These are phyloP conservation scores for Suhomyces faveliae DNA, from an alignment of 805 yeast species.

Conservation along the genomic window DNA sequence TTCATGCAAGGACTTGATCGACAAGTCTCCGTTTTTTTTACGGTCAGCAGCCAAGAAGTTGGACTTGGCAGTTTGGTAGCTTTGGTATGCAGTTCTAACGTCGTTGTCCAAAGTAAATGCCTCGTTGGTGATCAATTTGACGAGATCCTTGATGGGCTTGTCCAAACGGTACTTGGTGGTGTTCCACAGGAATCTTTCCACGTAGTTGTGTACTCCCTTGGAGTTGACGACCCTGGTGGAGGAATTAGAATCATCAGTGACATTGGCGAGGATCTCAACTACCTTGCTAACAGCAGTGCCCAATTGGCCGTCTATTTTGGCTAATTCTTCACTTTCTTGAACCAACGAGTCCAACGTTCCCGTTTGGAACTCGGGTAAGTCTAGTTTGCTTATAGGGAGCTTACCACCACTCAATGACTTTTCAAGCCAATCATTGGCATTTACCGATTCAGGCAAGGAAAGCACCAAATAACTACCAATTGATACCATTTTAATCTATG, in stretches of 20 bases:
- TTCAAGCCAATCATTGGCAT: slow-evolving; percentile 55
- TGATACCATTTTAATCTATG: slow-evolving; percentile 3
- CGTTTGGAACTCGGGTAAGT: slow-evolving; percentile 83
- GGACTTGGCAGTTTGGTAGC: slow-evolving; percentile 79
- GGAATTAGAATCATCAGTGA: slow-evolving; percentile 25
- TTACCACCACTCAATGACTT: slow-evolving; percentile 55
- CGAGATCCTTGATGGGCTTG: slow-evolving; percentile 74
- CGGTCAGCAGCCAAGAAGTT: slow-evolving; percentile 86
- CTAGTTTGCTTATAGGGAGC: slow-evolving; percentile 54
- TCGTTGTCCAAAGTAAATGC: slow-evolving; percentile 83
- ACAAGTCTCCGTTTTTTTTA: slow-evolving; percentile 88
- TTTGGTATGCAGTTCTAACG: slow-evolving; percentile 69
- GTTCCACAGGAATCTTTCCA: slow-evolving; percentile 85
- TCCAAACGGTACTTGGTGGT: slow-evolving; percentile 81
- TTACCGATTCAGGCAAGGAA: slow-evolving; percentile 55
- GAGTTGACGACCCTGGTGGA: slow-evolving; percentile 39
- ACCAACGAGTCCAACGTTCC: slow-evolving; percentile 93
- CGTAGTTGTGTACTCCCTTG: slow-evolving; percentile 55
- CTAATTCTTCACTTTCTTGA: slow-evolving; percentile 84
- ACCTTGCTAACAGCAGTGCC: slow-evolving; percentile 67
- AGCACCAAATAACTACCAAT: slow-evolving; percentile 47
- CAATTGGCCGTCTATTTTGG: slow-evolving; percentile 79
- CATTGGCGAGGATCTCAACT: slow-evolving; percentile 63
- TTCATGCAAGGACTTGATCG: slow-evolving; percentile 87
- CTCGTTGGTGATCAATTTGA: slow-evolving; percentile 67